Evolutionary conservation across 2,329 filamentous ascomycete species (phyloP).

Genomic region (Neoscytalidium dimidiatum): DNA sequence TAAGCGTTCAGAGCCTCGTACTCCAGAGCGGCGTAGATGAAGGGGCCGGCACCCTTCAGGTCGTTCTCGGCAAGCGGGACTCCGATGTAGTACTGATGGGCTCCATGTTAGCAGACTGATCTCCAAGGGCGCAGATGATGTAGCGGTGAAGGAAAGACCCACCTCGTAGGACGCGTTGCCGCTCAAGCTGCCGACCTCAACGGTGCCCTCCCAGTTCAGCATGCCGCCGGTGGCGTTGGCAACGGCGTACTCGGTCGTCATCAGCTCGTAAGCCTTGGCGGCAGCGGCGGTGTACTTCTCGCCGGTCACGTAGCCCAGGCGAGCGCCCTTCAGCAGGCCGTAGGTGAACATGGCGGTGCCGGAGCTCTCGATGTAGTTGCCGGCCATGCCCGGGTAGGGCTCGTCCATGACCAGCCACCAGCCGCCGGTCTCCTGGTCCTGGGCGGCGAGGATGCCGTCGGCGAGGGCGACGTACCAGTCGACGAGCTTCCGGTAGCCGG

Average conservation of each 20-base stretch:
- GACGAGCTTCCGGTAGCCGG: constrained; percentile 39
- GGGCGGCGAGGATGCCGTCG: constrained; percentile 1
- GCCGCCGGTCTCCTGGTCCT: constrained; percentile 42
- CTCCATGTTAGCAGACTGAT: not conserved
- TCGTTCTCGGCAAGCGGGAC: constrained; percentile 39
- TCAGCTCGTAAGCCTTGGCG: constrained; percentile 46
- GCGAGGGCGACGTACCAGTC: constrained; percentile 41
- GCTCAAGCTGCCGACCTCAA: constrained; percentile 54
- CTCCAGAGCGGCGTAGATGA: constrained; percentile 41
- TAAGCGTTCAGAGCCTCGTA: constrained; percentile 13
- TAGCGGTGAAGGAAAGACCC: constrained; percentile 23
- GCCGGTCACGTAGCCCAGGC: constrained; percentile 33
- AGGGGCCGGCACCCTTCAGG: constrained; percentile 44
- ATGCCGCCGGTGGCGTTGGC: constrained; percentile 46
- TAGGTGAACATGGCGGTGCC: constrained; percentile 55
- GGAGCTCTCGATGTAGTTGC: constrained; percentile 64
- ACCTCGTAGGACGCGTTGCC: constrained; percentile 55
- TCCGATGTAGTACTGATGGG: constrained; percentile 38
- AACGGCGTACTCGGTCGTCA: constrained; percentile 50
- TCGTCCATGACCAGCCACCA: constrained; percentile 63
- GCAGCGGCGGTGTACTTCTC: constrained; percentile 41
- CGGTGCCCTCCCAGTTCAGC: constrained; percentile 54
- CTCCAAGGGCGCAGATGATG: not conserved
- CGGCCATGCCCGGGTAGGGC: constrained; percentile 44
- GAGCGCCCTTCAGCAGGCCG: constrained; percentile 36